Evolutionary conservation across 106 monocot species (phyloP).

Genomic region (Agapanthus africanus): DNA sequence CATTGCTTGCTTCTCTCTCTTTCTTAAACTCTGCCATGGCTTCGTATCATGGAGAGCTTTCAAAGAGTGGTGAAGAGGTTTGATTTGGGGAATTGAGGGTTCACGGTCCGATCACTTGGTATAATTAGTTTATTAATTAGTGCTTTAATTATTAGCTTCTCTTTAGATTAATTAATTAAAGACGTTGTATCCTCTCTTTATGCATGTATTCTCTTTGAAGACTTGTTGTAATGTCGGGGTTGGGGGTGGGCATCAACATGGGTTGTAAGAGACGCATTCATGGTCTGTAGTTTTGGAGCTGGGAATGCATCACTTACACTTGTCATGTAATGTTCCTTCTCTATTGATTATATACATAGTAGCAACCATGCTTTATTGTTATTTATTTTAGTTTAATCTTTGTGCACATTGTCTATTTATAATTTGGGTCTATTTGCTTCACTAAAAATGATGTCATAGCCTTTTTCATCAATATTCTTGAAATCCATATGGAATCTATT

Average conservation of each 20-base stretch:
- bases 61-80: neutral
- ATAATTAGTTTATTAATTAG: neutral
- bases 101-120: neutral
- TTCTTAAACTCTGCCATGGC: neutral
- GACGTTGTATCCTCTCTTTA: neutral
- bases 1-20: neutral
- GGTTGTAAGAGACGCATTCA: conserved; percentile 4
- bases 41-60: neutral
- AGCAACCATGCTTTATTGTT: neutral
- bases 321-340: neutral
- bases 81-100: neutral
- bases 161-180: neutral
- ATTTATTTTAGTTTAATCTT: neutral
- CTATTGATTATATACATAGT: neutral
- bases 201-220: neutral
- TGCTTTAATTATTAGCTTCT: neutral
- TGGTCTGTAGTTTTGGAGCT: conserved; percentile 1
- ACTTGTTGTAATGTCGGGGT: neutral
- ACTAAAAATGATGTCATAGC: too few species aligned
- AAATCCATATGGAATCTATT: neutral
- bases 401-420: neutral
- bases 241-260: too few species aligned
- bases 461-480: too few species aligned
- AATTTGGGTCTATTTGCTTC: neutral
- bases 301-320: conserved; percentile 6